Evolutionary conservation across 2,329 filamentous ascomycete genomes (phyloP), one percentile per base, ranked within the genome.

Genomic region (Stemphylium beticola): DNA sequence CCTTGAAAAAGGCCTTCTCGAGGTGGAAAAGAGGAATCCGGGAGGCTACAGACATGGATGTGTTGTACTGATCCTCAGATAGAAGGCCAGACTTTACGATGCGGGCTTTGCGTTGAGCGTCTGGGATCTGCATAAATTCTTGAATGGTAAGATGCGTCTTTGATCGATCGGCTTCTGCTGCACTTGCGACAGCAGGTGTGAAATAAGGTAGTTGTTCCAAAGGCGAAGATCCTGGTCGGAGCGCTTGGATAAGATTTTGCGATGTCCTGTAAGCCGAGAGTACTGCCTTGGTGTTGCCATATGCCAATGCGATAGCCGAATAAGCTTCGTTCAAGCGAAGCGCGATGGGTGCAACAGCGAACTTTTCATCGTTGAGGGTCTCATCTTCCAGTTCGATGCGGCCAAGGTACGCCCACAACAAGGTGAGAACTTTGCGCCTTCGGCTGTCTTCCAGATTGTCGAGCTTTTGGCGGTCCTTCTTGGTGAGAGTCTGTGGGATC

Each of bases 1-100:
- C 96, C 82, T 99, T 99, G 86, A 99, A 99, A 78, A 96, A 99
- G 7, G 92, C 91, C 79, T 92, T 96, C 70, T 92, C 91, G 10
- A 99, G 87, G 53, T 90, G 85, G 50, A 99, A 82, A 60, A 87
- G 85, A 1, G 95, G 95, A 24, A 99, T 83, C 77, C 97, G 91
- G 66, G 87, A 86, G 24, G 92, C 93, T 26, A 97, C 89, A 41
- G 78, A 78, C 56, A 96, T 82, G 33, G 89, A 90, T 37, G 87
- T 84, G 60, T 85, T 81, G 77, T 96, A 96, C 74, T 97, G 86
- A 56, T 85, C 77, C 63, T 92, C 87, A 4, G 84, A 87, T 33
- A 99, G 79, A 36, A 93, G 87, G 36, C 81, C 82, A 52, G 87
- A 81, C 61, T 88, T 88, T 40, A 95, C 84, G 17, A 88, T 86